phyloP scores from a whole-genome alignment of 768 basidiomycete species.

The Leccinum boreale region DNA sequence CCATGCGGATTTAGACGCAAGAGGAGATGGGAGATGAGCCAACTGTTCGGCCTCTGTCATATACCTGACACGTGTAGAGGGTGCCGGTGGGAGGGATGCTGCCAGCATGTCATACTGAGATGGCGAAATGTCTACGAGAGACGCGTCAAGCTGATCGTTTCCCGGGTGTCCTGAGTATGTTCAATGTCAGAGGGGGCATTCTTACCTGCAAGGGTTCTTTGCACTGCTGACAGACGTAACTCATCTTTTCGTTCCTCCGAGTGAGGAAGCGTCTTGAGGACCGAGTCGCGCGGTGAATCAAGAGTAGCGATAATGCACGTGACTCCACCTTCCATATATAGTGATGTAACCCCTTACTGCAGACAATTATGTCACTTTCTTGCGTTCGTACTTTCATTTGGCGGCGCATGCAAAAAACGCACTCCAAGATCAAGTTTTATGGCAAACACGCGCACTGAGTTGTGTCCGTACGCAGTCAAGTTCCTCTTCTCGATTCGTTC shows the following conservation, averaged over 20 bases:
- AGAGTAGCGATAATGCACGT: not conserved
- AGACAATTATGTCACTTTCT: not conserved
- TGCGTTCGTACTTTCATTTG: not conserved
- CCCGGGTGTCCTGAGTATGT: constrained; percentile 7
- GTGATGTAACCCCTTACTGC: not conserved
- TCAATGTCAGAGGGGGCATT: not conserved
- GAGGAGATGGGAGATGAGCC: constrained; percentile 44
- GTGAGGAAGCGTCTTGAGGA: too few relatives aligned
- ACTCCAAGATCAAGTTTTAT: not conserved
- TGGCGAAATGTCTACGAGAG: constrained; percentile 81
- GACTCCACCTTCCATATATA: not conserved
- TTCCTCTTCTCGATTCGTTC: not conserved
- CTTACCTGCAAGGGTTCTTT: constrained; percentile 83
- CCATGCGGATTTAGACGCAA: constrained; percentile 61
- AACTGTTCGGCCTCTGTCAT: constrained; percentile 44
- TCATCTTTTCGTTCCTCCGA: constrained; percentile 29
- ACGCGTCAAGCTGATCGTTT: constrained; percentile 70
- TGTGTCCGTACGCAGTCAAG: constrained; percentile 5
- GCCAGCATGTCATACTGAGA: constrained; percentile 87
- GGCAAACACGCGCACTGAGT: constrained; percentile 8
- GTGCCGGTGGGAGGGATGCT: constrained; percentile 58
- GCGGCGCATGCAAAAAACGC: constrained; percentile 21
- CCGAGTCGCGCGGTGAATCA: not conserved
- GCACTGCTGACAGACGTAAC: constrained; percentile 79
- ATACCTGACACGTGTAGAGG: constrained; percentile 38